Evolutionary conservation across 1,284 basidiomycete genomes (phyloP).

Genomic region (Heterobasidion irregulare): DNA sequence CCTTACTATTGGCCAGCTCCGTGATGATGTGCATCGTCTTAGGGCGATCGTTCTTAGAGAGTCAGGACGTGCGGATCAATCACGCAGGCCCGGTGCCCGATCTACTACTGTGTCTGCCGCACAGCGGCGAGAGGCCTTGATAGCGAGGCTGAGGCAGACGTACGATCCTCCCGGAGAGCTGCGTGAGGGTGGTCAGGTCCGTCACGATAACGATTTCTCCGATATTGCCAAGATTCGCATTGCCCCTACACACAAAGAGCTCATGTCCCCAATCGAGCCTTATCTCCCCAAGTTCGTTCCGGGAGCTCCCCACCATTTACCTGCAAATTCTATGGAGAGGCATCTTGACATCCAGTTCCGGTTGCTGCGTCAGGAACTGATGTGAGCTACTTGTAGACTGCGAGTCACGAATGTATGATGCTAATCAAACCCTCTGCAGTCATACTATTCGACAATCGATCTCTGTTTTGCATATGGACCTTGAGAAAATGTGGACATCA

Average conservation of each 20-base stretch:
- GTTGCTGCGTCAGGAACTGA: conserved; percentile 59
- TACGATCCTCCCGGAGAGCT: conserved; percentile 50
- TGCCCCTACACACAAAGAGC: conserved; percentile 55
- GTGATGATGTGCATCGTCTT: conserved; percentile 32
- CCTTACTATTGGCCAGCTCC: conserved; percentile 30
- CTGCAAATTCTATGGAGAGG: conserved; percentile 45
- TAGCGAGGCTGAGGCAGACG: conserved; percentile 9
- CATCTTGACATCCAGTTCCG: conserved; percentile 67
- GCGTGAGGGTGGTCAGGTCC: conserved; percentile 34
- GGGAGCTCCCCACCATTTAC: conserved; percentile 52
- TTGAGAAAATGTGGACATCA: conserved; percentile 10
- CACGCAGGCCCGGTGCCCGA: neutral
- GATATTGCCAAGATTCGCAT: conserved; percentile 51
- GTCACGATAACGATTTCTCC: conserved; percentile 59
- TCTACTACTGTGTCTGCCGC: neutral
- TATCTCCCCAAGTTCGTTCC: conserved; percentile 52
- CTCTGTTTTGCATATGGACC: conserved; percentile 22
- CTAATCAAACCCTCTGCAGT: conserved; percentile 10
- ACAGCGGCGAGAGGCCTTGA: neutral
- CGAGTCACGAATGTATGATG: neutral
- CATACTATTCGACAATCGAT: conserved; percentile 24
- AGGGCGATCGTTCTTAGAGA: conserved; percentile 8
- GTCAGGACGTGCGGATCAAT: neutral
- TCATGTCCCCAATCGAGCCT: conserved; percentile 34
- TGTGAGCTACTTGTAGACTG: conserved; percentile 26